phyloP scores from a whole-genome alignment of 495 filamentous ascomycete species.

The Aspergillus avenaceus region DNA sequence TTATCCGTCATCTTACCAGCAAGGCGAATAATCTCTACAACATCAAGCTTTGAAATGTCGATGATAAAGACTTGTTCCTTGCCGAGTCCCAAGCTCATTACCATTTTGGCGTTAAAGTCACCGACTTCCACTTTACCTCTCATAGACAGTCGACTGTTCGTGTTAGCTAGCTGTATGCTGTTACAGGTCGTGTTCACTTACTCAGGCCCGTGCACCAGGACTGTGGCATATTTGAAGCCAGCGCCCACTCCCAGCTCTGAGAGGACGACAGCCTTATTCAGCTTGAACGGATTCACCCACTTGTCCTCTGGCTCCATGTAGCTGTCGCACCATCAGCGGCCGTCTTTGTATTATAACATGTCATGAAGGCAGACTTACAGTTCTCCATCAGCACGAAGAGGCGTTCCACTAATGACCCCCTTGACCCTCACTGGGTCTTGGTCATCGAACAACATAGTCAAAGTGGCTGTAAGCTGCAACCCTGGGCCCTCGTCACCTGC shows the following conservation, averaged over 20 bases:
- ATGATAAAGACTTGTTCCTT: neutral
- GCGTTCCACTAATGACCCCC: too few relatives aligned
- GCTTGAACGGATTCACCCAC: neutral
- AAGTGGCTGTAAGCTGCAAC: too few relatives aligned
- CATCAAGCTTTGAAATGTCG: neutral
- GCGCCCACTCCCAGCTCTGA: neutral
- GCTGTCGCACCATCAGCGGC: too few relatives aligned
- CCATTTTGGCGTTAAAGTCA: neutral
- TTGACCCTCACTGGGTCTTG: too few relatives aligned
- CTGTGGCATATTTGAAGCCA: neutral
- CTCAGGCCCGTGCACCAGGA: neutral
- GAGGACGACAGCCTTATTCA: neutral
- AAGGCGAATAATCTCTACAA: neutral
- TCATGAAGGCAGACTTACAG: too few relatives aligned
- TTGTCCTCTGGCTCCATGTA: too few relatives aligned
- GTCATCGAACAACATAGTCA: too few relatives aligned
- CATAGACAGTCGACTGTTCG: neutral
- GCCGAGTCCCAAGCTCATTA: neutral
- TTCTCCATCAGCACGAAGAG: too few relatives aligned
- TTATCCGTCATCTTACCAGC: neutral
- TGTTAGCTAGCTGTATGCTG: neutral
- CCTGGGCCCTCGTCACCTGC: too few relatives aligned
- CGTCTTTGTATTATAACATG: too few relatives aligned
- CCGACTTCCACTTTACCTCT: neutral
- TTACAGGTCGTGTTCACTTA: neutral